phyloP scores from a whole-genome alignment of 768 basidiomycete genomes.

The Tulasnella sp. region DNA sequence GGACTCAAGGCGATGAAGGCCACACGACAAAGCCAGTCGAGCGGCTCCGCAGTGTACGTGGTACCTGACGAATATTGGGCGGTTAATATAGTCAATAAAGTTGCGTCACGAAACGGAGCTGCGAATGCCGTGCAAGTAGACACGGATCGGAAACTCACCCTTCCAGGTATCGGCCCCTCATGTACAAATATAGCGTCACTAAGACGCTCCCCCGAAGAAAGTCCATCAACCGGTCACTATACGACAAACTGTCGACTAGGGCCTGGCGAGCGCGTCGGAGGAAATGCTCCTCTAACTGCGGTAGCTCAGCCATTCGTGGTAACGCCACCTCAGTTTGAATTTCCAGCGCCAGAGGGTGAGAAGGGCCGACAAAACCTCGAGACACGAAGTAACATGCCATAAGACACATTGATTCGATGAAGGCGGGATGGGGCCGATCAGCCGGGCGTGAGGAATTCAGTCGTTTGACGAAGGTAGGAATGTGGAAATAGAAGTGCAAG shows the following conservation, averaged over 20 bases:
- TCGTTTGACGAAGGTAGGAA: slow-evolving; percentile 1
- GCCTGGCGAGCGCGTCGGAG: slow-evolving; percentile 11
- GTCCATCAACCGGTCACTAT: slow-evolving; percentile 10
- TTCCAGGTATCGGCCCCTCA: slow-evolving; percentile 7
- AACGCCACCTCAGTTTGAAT: neutral
- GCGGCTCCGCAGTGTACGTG: slow-evolving; percentile 49
- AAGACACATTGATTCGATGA: slow-evolving; percentile 15
- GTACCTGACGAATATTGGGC: neutral
- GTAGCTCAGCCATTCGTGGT: neutral
- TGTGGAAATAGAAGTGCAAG: slow-evolving; percentile 6
- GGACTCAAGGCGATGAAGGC: slow-evolving; percentile 29
- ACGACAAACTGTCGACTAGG: slow-evolving; percentile 10
- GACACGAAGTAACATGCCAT: slow-evolving; percentile 14
- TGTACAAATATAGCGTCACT: slow-evolving; percentile 4
- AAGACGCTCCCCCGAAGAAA: slow-evolving; percentile 5
- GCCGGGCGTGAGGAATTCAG: neutral
- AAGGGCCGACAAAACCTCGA: neutral
- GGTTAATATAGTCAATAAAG: neutral
- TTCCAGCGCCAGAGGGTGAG: neutral
- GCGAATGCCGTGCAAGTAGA: neutral
- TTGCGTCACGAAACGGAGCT: neutral
- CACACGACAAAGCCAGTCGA: slow-evolving; percentile 58
- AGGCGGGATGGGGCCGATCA: slow-evolving; percentile 10
- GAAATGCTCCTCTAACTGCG: slow-evolving; percentile 11
- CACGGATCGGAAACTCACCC: neutral